phyloP scores from a whole-genome alignment of 192 early-diverging fungal genomes.

The Coemansia sp. region DNA sequence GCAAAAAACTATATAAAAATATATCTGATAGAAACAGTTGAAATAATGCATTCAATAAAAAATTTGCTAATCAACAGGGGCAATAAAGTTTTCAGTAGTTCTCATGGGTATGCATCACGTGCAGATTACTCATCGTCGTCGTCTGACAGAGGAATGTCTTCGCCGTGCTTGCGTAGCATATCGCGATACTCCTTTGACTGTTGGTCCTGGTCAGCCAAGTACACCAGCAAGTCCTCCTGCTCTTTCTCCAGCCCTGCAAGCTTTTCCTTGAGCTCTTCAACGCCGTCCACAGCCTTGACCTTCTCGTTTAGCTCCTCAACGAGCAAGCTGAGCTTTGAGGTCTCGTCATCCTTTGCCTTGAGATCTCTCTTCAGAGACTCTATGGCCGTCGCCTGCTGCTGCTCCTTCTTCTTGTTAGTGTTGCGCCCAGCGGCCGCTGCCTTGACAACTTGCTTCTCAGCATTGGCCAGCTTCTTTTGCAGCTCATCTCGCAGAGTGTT shows the following conservation, averaged over 20 bases:
- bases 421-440: constrained; percentile 47
- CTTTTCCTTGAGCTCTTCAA: constrained; percentile 49
- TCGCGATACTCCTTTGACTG: constrained; percentile 57
- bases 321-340: constrained; percentile 47
- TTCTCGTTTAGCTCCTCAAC: constrained; percentile 61
- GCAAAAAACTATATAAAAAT: neutral
- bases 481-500: constrained; percentile 29
- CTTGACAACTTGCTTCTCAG: constrained; percentile 51
- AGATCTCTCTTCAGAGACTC: constrained; percentile 21
- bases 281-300: constrained; percentile 13
- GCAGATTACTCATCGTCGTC: constrained; percentile 49
- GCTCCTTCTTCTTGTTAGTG: constrained; percentile 52
- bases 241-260: constrained; percentile 56
- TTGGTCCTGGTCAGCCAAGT: constrained; percentile 79
- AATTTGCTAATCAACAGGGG: neutral
- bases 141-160: constrained; percentile 53
- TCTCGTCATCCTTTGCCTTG: constrained; percentile 45
- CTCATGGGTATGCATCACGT: constrained; percentile 8
- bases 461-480: constrained; percentile 40
- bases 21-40: neutral
- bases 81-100: neutral
- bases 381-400: constrained; percentile 33
- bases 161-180: constrained; percentile 54
- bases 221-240: constrained; percentile 82
- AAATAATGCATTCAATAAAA: neutral